A percentile compares a stretch with the other conserved stretches of the same genome.
These are phyloP conservation scores for Arachnomyces sp. DNA, from an alignment of 2,329 filamentous ascomycete genomes.

Conservation along the genomic window DNA sequence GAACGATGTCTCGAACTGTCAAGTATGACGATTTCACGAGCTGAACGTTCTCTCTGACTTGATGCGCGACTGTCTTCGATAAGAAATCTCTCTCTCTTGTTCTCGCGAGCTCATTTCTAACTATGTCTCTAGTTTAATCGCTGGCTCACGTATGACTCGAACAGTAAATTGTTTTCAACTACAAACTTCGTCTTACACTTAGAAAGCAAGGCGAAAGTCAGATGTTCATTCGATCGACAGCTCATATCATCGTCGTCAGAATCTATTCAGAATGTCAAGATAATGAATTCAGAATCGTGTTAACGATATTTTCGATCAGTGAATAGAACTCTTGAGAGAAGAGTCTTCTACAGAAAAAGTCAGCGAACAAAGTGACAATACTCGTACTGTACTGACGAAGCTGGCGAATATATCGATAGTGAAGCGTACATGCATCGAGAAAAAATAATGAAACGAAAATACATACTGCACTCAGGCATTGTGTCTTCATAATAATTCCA, in stretches of 20 bases:
- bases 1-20: constrained; percentile 45
- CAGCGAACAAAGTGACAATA: no score
- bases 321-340: no score
- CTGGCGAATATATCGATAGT: no score
- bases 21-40: constrained; percentile 40
- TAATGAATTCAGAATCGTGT: constrained; percentile 1
- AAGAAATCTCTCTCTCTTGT: constrained; percentile 13
- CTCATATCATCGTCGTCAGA: background rate
- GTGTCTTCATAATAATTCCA: no score
- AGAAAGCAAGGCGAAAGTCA: constrained; percentile 11
- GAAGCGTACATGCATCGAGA: no score
- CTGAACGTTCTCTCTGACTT: constrained; percentile 45
- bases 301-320: no score
- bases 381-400: no score
- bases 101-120: background rate
- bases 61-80: constrained; percentile 37
- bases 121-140: constrained; percentile 10
- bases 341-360: no score
- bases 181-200: constrained; percentile 12
- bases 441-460: no score
- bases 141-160: constrained; percentile 16
- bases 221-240: constrained; percentile 1
- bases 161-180: constrained; percentile 13
- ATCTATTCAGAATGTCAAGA: background rate
- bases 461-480: no score